Percentiles rank a stretch among this genome's conserved stretches.
These are phyloP conservation scores for Torulaspora maleeae DNA, from an alignment of 805 yeast genomes.

Conservation along the genomic window DNA sequence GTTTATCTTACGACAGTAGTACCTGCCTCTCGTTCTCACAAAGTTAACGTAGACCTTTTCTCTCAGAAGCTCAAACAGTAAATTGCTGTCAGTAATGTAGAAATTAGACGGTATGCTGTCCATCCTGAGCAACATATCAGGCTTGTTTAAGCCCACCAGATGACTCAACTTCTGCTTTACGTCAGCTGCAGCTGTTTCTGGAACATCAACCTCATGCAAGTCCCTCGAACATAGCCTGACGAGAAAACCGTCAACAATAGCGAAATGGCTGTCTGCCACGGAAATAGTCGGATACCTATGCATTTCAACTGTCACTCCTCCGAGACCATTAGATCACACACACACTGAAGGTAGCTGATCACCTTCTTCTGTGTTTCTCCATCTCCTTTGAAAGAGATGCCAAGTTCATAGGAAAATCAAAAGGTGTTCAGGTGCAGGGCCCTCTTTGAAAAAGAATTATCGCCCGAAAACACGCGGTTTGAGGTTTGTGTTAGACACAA, in stretches of 20 bases:
- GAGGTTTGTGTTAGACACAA: too few species aligned
- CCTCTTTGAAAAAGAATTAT: background rate
- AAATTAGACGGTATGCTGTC: constrained; percentile 9
- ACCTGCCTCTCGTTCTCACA: constrained; percentile 8
- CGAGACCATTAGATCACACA: background rate
- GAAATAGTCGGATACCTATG: constrained; percentile 9
- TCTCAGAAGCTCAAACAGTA: constrained; percentile 7
- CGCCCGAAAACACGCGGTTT: background rate
- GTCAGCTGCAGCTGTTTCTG: background rate
- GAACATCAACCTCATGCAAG: background rate
- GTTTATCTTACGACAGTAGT: constrained; percentile 9
- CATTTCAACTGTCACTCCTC: background rate
- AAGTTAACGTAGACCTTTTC: constrained; percentile 8
- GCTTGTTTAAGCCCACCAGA: constrained; percentile 1
- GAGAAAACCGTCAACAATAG: constrained; percentile 12
- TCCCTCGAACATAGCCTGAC: constrained; percentile 5
- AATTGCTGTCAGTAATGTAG: constrained; percentile 3
- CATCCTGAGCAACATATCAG: constrained; percentile 2
- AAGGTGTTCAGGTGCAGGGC: constrained; percentile 1
- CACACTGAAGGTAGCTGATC: background rate
- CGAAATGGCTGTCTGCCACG: constrained; percentile 8
- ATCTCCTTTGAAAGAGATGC: too few species aligned
- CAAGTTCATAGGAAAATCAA: background rate
- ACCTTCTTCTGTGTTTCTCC: background rate
- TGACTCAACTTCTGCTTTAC: constrained; percentile 2